Base-by-base conservation (phyloP, 2,329 filamentous ascomycete species). In the Pestalotiopsis sp. region DNA sequence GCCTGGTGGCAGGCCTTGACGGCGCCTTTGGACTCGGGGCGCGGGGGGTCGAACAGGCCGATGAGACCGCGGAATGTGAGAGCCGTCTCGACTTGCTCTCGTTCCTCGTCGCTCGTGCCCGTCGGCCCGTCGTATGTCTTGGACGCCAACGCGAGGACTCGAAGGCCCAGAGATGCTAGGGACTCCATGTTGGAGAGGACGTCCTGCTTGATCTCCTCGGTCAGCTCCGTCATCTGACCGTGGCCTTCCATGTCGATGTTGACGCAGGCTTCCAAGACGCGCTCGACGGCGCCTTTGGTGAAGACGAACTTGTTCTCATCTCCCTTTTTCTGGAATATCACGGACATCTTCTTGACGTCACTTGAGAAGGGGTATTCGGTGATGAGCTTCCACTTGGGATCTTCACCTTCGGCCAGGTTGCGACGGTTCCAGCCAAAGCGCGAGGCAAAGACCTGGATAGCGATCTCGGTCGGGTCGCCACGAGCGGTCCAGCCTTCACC, bases 311-410 rank as follows among this genome's bases (percentile, higher is more conserved):
- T 73, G 31, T 78, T 66, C 14, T 62, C 73, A 3, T 71, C 74
- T 52, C 82, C 77, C 71, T 79, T 82, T 66, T 83, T 73, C 69
- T 80, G 78, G 78, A 90, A 91, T 67, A 92, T 86, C 57, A 92
- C 90, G 0, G 90, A 92, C 91, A 93, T 93, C 70, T 90, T 89
- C 82, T 93, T 93, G 72, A 92, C 87, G 70, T 90, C 88, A 0
- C 90, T 92, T 74, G 92, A 91, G 75, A 93, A 93, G 0, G 90
- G 90, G 65, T 91, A 90, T 75, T 93, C 91, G 1, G 88, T 86
- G 59, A 91, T 79, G 71, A 90, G 83, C 57, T 80, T 81, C 86
- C 86, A 90, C 56, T 82, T 78, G 1, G 84, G 80, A 13, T 80
- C 79, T 0, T 86, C 80, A 5, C 85, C 87, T 38, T 83, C 83